Evolutionary conservation across 768 basidiomycete species (phyloP).

Genomic region (Phylloporus sp.): DNA sequence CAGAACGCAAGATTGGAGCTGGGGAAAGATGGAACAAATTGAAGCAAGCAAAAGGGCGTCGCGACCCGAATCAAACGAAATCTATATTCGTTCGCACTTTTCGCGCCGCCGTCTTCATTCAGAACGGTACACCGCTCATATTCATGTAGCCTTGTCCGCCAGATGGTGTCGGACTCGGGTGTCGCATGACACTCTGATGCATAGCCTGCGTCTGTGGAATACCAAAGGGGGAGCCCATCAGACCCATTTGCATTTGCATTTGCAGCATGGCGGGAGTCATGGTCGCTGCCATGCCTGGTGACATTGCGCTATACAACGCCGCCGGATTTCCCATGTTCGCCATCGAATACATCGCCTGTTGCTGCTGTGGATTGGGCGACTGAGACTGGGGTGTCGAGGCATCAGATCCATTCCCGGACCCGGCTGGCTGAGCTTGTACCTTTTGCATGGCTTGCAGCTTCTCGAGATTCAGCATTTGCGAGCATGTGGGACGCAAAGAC

Average conservation of each 20-base stretch:
- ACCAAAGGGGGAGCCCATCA: conserved; percentile 46
- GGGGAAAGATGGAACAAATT: conserved; percentile 15
- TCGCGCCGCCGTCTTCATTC: conserved; percentile 16
- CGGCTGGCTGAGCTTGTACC: conserved; percentile 32
- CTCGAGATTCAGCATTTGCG: conserved; percentile 8
- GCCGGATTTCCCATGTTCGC: conserved; percentile 42
- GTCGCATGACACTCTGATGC: conserved; percentile 82
- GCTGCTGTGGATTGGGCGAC: conserved; percentile 38
- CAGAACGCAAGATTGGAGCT: conserved; percentile 17
- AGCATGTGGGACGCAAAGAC: conserved; percentile 11
- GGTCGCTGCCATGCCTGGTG: conserved; percentile 26
- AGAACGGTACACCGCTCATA: conserved; percentile 34
- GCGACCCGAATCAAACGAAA: conserved; percentile 18
- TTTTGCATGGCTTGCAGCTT: conserved; percentile 88
- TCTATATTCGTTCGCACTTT: conserved; percentile 23
- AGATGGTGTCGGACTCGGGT: conserved; percentile 62
- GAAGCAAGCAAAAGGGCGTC: conserved; percentile 6
- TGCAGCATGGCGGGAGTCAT: conserved; percentile 32
- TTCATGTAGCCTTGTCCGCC: conserved; percentile 43
- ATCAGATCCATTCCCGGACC: conserved; percentile 25
- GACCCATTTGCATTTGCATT: conserved; percentile 49
- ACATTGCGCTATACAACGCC: conserved; percentile 33
- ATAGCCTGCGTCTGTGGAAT: conserved; percentile 65
- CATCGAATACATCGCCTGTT: conserved; percentile 46
- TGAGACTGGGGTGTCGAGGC: conserved; percentile 34